phyloP scores from a whole-genome alignment of 192 early-diverging fungal species.

The Podila clonocystis region DNA sequence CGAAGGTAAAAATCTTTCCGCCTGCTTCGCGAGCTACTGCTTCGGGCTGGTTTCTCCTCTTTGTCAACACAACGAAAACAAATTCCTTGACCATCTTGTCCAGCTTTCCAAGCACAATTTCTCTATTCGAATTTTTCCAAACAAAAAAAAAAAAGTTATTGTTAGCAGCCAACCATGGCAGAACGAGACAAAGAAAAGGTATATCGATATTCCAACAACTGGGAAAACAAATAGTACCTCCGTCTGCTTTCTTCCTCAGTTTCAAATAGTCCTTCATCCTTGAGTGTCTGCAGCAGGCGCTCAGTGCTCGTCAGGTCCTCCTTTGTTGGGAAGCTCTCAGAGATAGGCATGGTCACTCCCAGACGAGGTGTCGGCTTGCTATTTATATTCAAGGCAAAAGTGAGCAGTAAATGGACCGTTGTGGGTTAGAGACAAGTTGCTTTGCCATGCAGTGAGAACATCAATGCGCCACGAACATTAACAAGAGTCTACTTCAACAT shows the following conservation, averaged over 20 bases:
- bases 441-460: no score
- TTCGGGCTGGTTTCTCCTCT: constrained; percentile 80
- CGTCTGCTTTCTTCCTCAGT: constrained; percentile 83
- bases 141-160: not conserved
- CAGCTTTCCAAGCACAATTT: constrained; percentile 89
- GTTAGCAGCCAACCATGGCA: not conserved
- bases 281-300: constrained; percentile 74
- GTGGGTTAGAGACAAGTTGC: no score
- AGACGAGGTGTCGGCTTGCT: constrained; percentile 49
- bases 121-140: constrained; percentile 56
- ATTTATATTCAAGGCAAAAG: not conserved
- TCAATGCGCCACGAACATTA: no score
- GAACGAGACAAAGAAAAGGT: not conserved
- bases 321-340: constrained; percentile 64
- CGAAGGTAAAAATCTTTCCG: constrained; percentile 98
- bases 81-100: constrained; percentile 92
- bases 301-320: constrained; percentile 78
- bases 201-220: constrained; percentile 2
- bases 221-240: constrained; percentile 62
- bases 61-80: constrained; percentile 79
- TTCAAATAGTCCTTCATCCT: constrained; percentile 86
- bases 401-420: not conserved
- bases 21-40: constrained; percentile 85
- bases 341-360: constrained; percentile 89
- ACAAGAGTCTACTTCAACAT: no score